A percentile compares a stretch with the other conserved stretches of the same genome.
These are phyloP conservation scores for Kluyveromyces starmeri DNA, from an alignment of 805 yeast genomes.

Conservation along the genomic window DNA sequence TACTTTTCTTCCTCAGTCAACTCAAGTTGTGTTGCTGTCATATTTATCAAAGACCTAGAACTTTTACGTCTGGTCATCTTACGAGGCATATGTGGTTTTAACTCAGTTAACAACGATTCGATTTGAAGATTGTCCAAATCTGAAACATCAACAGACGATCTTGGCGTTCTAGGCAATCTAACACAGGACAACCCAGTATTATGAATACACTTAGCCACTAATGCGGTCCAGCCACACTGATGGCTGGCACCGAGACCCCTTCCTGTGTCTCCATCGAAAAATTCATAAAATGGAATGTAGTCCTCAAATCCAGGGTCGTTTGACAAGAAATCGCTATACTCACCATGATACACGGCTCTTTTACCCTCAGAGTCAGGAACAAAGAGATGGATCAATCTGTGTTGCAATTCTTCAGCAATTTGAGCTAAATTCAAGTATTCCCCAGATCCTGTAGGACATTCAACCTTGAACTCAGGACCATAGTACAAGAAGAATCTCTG, in stretches of 20 bases:
- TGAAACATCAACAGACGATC: constrained; percentile 14
- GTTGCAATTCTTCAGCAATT: constrained; percentile 85
- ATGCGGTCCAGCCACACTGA: constrained; percentile 95
- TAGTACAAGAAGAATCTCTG: constrained; percentile 83
- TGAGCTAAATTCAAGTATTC: constrained; percentile 68
- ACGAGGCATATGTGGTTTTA: constrained; percentile 32
- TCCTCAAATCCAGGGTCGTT: constrained; percentile 67
- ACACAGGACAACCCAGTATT: constrained; percentile 66
- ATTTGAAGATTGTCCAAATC: constrained; percentile 9
- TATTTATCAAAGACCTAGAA: constrained; percentile 61
- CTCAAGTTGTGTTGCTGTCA: constrained; percentile 60
- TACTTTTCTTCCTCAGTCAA: constrained; percentile 51
- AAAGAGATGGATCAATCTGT: constrained; percentile 71
- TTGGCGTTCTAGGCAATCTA: constrained; percentile 23
- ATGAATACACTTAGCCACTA: constrained; percentile 85
- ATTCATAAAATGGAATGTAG: constrained; percentile 72
- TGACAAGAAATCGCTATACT: constrained; percentile 46
- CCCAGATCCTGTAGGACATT: constrained; percentile 83
- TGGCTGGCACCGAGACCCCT: constrained; percentile 90
- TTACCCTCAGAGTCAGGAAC: constrained; percentile 55
- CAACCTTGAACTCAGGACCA: constrained; percentile 77
- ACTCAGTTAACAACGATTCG: constrained; percentile 7
- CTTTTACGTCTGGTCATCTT: constrained; percentile 56
- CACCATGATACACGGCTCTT: constrained; percentile 75
- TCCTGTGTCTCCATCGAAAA: constrained; percentile 90